These are phyloP conservation scores for Stylosanthes scabra DNA, from an alignment of 331 rosid species.

Conservation along the genomic window DNA sequence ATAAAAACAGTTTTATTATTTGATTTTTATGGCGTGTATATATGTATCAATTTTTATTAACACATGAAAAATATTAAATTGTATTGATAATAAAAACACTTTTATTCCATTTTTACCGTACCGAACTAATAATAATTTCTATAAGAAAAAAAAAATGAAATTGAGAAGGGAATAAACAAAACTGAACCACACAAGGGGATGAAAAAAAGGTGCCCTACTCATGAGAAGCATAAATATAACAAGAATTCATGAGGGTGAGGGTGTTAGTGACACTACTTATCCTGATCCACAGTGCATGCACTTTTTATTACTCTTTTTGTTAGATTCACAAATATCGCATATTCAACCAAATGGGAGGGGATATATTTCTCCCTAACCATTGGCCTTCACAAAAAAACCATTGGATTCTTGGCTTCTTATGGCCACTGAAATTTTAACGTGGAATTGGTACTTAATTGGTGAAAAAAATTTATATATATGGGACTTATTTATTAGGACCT, in stretches of 20 bases:
- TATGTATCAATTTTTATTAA: too few relatives aligned
- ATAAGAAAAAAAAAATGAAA: not conserved
- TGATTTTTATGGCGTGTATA: too few relatives aligned
- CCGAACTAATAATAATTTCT: too few relatives aligned
- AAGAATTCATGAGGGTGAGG: too few relatives aligned
- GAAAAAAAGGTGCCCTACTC: not conserved
- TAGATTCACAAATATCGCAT: constrained; percentile 38
- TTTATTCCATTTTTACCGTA: too few relatives aligned
- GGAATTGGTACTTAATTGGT: not conserved
- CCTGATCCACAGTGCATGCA: not conserved
- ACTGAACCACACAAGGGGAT: constrained; percentile 1
- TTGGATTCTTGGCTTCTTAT: constrained; percentile 35
- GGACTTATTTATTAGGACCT: constrained; percentile 2
- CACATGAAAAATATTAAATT: too few relatives aligned
- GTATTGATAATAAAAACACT: too few relatives aligned
- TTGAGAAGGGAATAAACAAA: constrained; percentile 25
- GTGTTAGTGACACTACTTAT: not conserved
- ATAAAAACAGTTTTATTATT: too few relatives aligned
- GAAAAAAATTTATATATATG: too few relatives aligned
- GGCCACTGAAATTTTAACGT: not conserved
- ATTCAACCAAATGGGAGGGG: constrained; percentile 3
- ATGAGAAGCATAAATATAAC: not conserved
- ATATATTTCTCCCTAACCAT: constrained; percentile 37
- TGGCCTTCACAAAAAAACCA: constrained; percentile 37
- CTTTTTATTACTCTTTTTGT: constrained; percentile 1